A percentile compares a stretch with the other conserved stretches of the same genome.
Evolutionary conservation across 108 stramenopile genomes (phyloP).

Genomic region (Parietichytrium sp.): DNA sequence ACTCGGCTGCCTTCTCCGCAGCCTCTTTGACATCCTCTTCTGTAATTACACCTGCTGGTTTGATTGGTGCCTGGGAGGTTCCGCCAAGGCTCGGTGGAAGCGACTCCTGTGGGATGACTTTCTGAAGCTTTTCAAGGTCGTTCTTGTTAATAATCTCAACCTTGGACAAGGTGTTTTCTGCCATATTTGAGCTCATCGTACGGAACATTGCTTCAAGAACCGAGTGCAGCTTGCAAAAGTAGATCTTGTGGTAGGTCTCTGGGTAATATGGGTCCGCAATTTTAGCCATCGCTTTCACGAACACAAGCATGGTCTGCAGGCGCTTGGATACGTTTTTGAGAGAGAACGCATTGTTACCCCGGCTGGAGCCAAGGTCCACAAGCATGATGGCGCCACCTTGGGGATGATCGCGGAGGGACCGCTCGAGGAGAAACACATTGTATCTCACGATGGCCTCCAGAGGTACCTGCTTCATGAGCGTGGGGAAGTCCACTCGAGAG

Average conservation of each 20-base stretch:
- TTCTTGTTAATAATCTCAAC: neutral
- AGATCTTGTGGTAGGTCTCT: neutral
- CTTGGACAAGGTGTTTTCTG: neutral
- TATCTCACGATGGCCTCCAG: neutral
- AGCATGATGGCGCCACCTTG: slow-evolving; percentile 27
- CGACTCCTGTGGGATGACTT: neutral
- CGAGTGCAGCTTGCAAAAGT: neutral
- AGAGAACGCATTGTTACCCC: neutral
- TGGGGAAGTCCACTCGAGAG: neutral
- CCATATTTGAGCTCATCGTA: slow-evolving; percentile 15
- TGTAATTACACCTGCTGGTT: neutral
- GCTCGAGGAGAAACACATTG: slow-evolving; percentile 18
- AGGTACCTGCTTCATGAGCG: neutral
- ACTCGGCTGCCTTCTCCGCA: neutral
- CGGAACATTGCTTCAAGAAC: slow-evolving; percentile 2
- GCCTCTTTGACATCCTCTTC: neutral
- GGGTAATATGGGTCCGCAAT: slow-evolving; percentile 30
- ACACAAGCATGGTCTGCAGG: neutral
- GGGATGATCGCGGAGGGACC: neutral
- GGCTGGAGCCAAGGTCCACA: neutral
- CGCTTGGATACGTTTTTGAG: neutral
- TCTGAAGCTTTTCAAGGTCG: neutral
- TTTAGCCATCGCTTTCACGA: slow-evolving; percentile 33
- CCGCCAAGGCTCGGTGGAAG: neutral
- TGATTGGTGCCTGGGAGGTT: neutral